Evolutionary conservation across 176 grass and related monocot species (phyloP), one percentile per base, ranked within the genome.

Genomic region (Oryza brachyantha): DNA sequence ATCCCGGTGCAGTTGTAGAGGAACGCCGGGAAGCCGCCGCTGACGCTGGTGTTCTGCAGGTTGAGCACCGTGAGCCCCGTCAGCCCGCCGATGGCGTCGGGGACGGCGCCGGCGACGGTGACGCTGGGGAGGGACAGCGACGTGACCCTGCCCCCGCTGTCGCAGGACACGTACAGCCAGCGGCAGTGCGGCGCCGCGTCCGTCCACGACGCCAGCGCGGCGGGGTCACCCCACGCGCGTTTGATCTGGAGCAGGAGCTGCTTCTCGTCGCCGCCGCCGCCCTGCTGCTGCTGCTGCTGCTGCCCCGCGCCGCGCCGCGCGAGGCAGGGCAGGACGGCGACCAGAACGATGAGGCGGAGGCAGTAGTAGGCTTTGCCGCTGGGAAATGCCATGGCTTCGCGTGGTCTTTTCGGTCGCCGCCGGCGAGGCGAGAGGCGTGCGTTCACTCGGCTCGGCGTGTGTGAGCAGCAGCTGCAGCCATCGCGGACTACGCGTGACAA

Each of bases 41-140:
- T 60, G 83, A 93, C 58, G 75, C 79, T 60, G 85, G 93, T 94
- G 90, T 87, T 66, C 5, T 22, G 7, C 11, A 98, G 90, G 80
- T 85, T 16, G 37, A 98, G 85, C 54, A 19, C 3, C 40, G 79
- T 29, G 75, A 98, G 92, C 4, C 28, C 61, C 1, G 29, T 11
- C 70, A 98, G 90, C 9, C 58, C 21, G 80, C 90, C 90, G 79
- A 98, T 26, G 26, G 74, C 78, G 41, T 60, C 40, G 68, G 92
- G 95, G 31, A 94, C 62, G 22, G 16, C 13, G 64, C 61, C 76
- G 54, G 38, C 26, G 26, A 98, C 55, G 13, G 66, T n/a, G 8
- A 73, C 32, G 81, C 27, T 74, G 48, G 34, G 3, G 11, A 98
- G 60, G 5, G 67, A 10, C 6, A 98, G 88, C 4, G 74, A 31